Evolutionary conservation across 257 asterid species (phyloP).

Genomic region (Solanum piurae): DNA sequence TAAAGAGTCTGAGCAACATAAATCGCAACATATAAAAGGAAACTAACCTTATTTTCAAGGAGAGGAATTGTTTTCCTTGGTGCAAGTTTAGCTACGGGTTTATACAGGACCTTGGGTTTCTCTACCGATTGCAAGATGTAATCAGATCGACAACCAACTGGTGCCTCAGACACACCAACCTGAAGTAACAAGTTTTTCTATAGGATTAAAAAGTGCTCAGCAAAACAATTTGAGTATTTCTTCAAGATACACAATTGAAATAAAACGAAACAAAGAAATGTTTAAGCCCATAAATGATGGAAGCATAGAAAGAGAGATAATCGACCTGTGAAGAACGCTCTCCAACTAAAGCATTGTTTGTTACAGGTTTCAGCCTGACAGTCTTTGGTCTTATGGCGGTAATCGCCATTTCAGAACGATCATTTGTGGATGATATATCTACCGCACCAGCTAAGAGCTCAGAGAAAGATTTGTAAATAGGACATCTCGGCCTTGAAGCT

Average conservation of each 20-base stretch:
- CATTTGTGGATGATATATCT: slow-evolving; percentile 27
- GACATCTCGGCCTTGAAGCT: slow-evolving; percentile 56
- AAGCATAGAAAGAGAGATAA: neutral
- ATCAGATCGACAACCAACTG: slow-evolving; percentile 18
- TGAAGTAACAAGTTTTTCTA: slow-evolving; percentile 9
- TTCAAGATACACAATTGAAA: neutral
- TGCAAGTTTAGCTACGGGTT: slow-evolving; percentile 65
- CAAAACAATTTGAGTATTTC: neutral
- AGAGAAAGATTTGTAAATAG: slow-evolving; percentile 39
- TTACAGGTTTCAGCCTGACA: slow-evolving; percentile 37
- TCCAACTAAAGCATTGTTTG: slow-evolving; percentile 1
- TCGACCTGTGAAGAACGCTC: slow-evolving; percentile 12
- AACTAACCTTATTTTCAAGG: slow-evolving; percentile 62
- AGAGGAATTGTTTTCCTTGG: slow-evolving; percentile 46
- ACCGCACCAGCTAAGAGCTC: slow-evolving; percentile 38
- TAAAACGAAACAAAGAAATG: neutral
- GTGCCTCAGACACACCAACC: slow-evolving; percentile 24
- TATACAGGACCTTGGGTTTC: slow-evolving; percentile 37
- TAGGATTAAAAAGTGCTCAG: neutral
- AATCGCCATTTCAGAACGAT: slow-evolving; percentile 22
- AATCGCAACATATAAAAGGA: neutral
- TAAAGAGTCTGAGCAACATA: neutral
- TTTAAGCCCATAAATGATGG: neutral
- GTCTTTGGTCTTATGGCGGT: slow-evolving; percentile 60
- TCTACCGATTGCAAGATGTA: slow-evolving; percentile 19